Conservation (phyloP, 2,329 filamentous ascomycete species). For the Aspergillus sp. region DNA sequence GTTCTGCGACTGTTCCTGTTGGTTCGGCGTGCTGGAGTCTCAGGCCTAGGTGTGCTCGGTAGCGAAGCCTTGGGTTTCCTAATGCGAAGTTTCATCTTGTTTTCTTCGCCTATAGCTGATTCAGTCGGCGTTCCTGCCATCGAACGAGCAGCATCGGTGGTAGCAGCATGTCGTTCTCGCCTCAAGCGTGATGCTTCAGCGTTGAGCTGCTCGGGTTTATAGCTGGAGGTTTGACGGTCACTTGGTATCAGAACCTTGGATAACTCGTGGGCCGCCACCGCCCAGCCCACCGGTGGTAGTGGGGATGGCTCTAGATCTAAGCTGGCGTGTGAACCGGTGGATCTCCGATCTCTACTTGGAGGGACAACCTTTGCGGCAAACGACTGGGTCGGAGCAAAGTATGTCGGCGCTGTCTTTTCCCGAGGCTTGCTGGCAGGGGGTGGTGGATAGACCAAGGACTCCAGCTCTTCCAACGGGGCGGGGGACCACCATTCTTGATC, state of each 20-base stretch:
- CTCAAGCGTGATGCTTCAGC: slow-evolving; percentile 63
- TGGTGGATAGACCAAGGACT: slow-evolving; percentile 56
- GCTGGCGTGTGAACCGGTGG: slow-evolving; percentile 47
- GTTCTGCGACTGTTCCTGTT: slow-evolving; percentile 56
- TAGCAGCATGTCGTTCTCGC: slow-evolving; percentile 63
- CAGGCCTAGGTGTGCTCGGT: slow-evolving; percentile 53
- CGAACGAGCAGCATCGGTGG: slow-evolving; percentile 28
- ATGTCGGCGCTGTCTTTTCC: slow-evolving; percentile 64
- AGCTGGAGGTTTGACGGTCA: slow-evolving; percentile 73
- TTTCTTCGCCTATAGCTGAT: slow-evolving; percentile 36
- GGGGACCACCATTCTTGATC: slow-evolving; percentile 72
- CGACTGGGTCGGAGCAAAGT: slow-evolving; percentile 83
- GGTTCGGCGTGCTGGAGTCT: slow-evolving; percentile 53
- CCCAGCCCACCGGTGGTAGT: slow-evolving; percentile 78
- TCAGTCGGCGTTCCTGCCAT: slow-evolving; percentile 20
- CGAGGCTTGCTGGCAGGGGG: slow-evolving; percentile 57
- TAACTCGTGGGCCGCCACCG: slow-evolving; percentile 77
- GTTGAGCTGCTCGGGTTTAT: slow-evolving; percentile 74
- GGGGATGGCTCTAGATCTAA: slow-evolving; percentile 57
- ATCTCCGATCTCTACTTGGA: slow-evolving; percentile 57
- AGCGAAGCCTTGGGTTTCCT: slow-evolving; percentile 56
- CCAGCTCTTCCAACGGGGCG: slow-evolving; percentile 66
- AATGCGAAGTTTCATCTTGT: slow-evolving; percentile 72
- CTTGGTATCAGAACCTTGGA: slow-evolving; percentile 78
- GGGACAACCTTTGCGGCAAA: slow-evolving; percentile 78